phyloP scores from a whole-genome alignment of 768 basidiomycete species.

The Lactarius psammicola region DNA sequence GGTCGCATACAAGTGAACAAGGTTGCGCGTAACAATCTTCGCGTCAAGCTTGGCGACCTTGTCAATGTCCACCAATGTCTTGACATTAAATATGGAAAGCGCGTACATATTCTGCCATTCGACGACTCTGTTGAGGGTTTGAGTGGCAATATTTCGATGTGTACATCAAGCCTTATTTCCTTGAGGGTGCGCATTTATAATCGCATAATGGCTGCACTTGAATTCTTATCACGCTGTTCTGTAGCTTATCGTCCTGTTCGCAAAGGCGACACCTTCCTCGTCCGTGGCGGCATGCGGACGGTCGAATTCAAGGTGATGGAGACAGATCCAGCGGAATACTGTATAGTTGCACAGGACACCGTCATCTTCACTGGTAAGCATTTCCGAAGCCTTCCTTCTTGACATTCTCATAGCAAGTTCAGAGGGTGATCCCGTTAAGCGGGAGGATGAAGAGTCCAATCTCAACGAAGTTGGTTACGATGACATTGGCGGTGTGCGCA shows the following conservation, averaged over 20 bases:
- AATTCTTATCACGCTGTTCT: conserved; percentile 11
- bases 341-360: conserved; percentile 98
- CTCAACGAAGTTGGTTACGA: conserved; percentile 97
- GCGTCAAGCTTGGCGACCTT: conserved; percentile 95
- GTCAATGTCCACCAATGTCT: conserved; percentile 94
- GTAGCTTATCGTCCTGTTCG: conserved; percentile 79
- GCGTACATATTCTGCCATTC: conserved; percentile 94
- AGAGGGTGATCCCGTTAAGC: conserved; percentile 99
- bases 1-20: conserved; percentile 99
- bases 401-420: conserved; percentile 29
- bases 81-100: conserved; percentile 99
- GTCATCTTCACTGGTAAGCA: conserved; percentile 85
- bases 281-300: conserved; percentile 96
- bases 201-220: neutral
- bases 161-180: conserved; percentile 98
- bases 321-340: conserved; percentile 96
- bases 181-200: conserved; percentile 62
- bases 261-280: conserved; percentile 98
- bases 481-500: conserved; percentile 98
- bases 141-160: conserved; percentile 97
- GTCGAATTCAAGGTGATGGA: conserved; percentile 99
- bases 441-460: conserved; percentile 97
- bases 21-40: conserved; percentile 98
- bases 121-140: conserved; percentile 98
- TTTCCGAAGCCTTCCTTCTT: neutral